phyloP scores from a whole-genome alignment of 2,329 filamentous ascomycete genomes.

The Fonsecaea monophora region DNA sequence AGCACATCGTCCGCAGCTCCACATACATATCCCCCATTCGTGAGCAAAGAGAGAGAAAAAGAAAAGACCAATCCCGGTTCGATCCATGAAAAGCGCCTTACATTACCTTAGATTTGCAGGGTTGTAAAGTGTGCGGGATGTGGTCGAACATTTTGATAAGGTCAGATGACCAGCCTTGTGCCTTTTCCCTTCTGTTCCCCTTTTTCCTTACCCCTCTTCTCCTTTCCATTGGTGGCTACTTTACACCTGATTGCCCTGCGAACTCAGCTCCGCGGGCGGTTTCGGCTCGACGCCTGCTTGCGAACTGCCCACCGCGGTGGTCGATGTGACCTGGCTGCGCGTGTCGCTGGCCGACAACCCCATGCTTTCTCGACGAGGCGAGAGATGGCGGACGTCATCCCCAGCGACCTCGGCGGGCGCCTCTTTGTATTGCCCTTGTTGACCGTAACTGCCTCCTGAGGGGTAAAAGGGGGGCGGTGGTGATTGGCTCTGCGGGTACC shows the following conservation, averaged over 20 bases:
- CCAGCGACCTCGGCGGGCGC: constrained; percentile 18
- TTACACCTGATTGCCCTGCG: not conserved
- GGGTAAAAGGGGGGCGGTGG: constrained; percentile 16
- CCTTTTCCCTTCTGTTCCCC: too few relatives aligned
- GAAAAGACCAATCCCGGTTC: too few relatives aligned
- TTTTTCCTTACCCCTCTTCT: not conserved
- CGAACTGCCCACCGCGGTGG: constrained; percentile 11
- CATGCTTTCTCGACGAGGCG: constrained; percentile 4
- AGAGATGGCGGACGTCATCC: not conserved
- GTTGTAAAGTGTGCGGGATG: too few relatives aligned
- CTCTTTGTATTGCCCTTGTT: constrained; percentile 1
- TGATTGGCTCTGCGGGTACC: constrained; percentile 13
- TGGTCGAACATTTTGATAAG: too few relatives aligned
- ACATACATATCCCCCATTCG: too few relatives aligned
- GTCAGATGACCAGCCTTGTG: too few relatives aligned
- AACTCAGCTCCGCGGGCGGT: constrained; percentile 17
- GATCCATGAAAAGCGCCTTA: too few relatives aligned
- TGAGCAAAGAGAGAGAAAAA: too few relatives aligned
- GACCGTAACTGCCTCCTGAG: constrained; percentile 9
- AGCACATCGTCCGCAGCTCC: too few relatives aligned
- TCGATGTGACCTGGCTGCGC: constrained; percentile 15
- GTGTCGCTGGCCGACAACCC: constrained; percentile 15
- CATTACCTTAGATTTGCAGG: too few relatives aligned
- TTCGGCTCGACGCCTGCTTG: constrained; percentile 5
- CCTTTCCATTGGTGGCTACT: not conserved